Conservation (phyloP, 2,329 filamentous ascomycete species). For the Fusarium kyushuense region DNA sequence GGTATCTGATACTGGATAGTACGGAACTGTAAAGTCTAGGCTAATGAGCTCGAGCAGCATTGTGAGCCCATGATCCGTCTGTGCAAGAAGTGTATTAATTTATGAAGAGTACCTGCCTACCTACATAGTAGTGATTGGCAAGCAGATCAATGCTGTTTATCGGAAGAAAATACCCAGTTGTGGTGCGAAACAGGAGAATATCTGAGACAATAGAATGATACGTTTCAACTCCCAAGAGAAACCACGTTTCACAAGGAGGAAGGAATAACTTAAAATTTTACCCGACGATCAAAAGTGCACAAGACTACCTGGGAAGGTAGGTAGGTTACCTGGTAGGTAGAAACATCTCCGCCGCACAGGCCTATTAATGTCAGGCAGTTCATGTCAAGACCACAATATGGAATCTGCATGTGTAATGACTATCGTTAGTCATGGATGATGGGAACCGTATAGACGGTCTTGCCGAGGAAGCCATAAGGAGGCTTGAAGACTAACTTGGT, state of each 20-base stretch:
- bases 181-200: slow-evolving; percentile 7
- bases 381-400: background rate
- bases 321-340: too few species aligned
- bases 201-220: slow-evolving; percentile 29
- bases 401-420: background rate
- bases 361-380: background rate
- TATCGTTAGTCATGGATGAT: slow-evolving; percentile 30
- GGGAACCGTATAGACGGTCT: slow-evolving; percentile 20
- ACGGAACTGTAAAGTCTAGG: background rate
- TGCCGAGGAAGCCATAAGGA: slow-evolving; percentile 34
- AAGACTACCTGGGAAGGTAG: too few species aligned
- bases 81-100: too few species aligned
- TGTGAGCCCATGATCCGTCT: background rate
- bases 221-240: slow-evolving; percentile 32
- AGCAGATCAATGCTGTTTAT: background rate
- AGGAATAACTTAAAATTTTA: background rate
- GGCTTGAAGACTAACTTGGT: slow-evolving; percentile 19
- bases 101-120: too few species aligned
- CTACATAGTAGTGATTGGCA: too few species aligned
- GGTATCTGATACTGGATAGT: slow-evolving; percentile 13
- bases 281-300: background rate
- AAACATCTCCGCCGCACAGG: background rate
- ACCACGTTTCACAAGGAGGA: slow-evolving; percentile 9
- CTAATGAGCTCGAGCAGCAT: slow-evolving; percentile 6
- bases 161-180: background rate